A percentile compares a stretch with the other conserved stretches of the same genome.
These are phyloP conservation scores for Chlorencoelia australis DNA, from an alignment of 2,329 filamentous ascomycete species.

Conservation along the genomic window DNA sequence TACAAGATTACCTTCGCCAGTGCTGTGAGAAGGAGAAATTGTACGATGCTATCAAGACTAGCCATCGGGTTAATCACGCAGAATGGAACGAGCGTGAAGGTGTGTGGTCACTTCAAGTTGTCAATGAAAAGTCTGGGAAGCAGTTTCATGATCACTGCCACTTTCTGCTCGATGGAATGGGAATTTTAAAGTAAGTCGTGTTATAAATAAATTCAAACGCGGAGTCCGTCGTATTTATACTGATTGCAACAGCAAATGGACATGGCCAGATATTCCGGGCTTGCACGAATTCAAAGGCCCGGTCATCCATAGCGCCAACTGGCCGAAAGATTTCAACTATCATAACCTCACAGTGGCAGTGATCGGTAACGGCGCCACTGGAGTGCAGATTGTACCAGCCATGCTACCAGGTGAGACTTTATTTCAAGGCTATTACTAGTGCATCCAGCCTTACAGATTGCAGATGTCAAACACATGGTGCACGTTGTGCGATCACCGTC, in stretches of 20 bases:
- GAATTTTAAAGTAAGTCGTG: constrained; percentile 43
- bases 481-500: constrained; percentile 35
- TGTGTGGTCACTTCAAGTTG: constrained; percentile 7
- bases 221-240: not conserved
- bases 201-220: not conserved
- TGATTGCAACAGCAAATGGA: constrained; percentile 44
- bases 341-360: constrained; percentile 37
- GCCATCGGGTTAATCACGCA: constrained; percentile 31
- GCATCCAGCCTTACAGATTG: no score
- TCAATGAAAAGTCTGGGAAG: constrained; percentile 24
- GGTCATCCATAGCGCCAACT: constrained; percentile 50
- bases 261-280: constrained; percentile 49
- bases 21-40: constrained; percentile 38
- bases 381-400: constrained; percentile 40
- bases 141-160: constrained; percentile 37
- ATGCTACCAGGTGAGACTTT: constrained; percentile 26
- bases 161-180: constrained; percentile 40
- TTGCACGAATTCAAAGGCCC: constrained; percentile 35
- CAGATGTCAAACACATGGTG: constrained; percentile 31
- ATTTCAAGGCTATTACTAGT: no score
- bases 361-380: constrained; percentile 41
- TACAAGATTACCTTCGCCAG: constrained; percentile 41
- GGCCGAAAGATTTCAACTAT: constrained; percentile 41
- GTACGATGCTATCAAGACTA: constrained; percentile 33
- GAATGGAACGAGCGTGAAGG: constrained; percentile 9